phyloP scores from a whole-genome alignment of 1,284 basidiomycete species.

The Polyporus tsugae region DNA sequence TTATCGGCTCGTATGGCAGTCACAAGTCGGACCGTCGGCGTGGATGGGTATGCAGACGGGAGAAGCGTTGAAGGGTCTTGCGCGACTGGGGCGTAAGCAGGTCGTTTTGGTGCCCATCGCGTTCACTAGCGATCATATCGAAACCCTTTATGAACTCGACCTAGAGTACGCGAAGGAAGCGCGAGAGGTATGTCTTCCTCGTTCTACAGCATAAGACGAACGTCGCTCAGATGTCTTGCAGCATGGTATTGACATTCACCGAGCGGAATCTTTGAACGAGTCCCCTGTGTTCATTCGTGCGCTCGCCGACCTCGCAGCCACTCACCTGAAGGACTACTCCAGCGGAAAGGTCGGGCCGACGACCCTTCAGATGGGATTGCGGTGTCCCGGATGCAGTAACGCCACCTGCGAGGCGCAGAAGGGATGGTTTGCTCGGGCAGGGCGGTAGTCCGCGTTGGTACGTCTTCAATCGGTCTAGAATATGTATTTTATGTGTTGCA shows the following conservation, averaged over 20 bases:
- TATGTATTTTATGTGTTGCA: slow-evolving; percentile 13
- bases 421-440: slow-evolving; percentile 81
- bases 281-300: slow-evolving; percentile 99
- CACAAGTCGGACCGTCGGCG: slow-evolving; percentile 95
- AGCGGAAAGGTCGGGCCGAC: slow-evolving; percentile 65
- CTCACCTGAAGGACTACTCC: slow-evolving; percentile 77
- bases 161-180: slow-evolving; percentile 94
- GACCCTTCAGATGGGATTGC: slow-evolving; percentile 84
- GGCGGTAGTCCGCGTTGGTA: slow-evolving; percentile 40
- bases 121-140: slow-evolving; percentile 99
- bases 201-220: background rate
- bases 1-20: slow-evolving; percentile 98
- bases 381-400: slow-evolving; percentile 95
- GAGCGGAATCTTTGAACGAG: slow-evolving; percentile 96
- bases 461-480: background rate
- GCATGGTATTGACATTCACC: slow-evolving; percentile 88
- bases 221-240: slow-evolving; percentile 18
- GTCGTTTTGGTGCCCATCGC: slow-evolving; percentile 95
- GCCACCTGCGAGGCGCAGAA: slow-evolving; percentile 89
- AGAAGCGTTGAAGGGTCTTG: slow-evolving; percentile 92
- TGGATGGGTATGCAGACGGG: slow-evolving; percentile 99
- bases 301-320: slow-evolving; percentile 90
- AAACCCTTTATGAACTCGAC: slow-evolving; percentile 97
- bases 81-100: slow-evolving; percentile 87
- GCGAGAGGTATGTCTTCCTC: slow-evolving; percentile 69